Evolutionary conservation across 495 filamentous ascomycete genomes (phyloP), one percentile per base, ranked within the genome.

Genomic region (Geoglossum glabrum): DNA sequence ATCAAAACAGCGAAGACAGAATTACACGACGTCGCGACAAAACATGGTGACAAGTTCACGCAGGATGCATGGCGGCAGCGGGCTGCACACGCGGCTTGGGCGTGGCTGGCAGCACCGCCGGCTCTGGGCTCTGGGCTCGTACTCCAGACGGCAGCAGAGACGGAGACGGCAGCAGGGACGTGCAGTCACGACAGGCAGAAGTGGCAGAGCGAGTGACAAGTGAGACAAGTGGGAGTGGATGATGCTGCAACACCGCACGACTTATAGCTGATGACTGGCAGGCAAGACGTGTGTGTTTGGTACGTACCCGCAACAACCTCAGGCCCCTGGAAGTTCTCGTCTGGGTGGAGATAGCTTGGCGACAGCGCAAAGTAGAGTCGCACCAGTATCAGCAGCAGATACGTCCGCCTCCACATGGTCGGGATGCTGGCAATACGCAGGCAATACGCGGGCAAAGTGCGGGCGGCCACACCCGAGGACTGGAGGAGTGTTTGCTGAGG

Each of bases 261-360:
- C 40, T 45, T 45, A 17, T 45, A 2, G 40, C 0, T 45, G 40
- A 3, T 7, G 2, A 5, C 36, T 8, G 36, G 2, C n/a, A 19
- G 17, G 13, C 40, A 45, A 21, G 23, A 21, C 31, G 54, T 25
- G 34, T 51, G 43, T 1, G 26, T 36, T n/a, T 23, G 40, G n/a
- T 52, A 74, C 85, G 67, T 81, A 95, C 90, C 89, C 60, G 90
- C 89, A 64, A 95, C 90, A 56, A 97, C 84, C 73, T 98, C 92
- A 10, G 90, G 92, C 21, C 92, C 92, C 66, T 98, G 92, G 66
- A 98, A 98, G 70, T 96, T 87, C 74, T 98, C 92, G 71, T 98
- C 92, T 2, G 92, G 92, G 69, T 98, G 92, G 31, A 98, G 79
- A 69, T 98, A 98, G 73, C 90, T 96, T 49, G 92, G 86, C 51